Conservation (phyloP, 177 flowering plant genomes). For the Telopea speciosissima region DNA sequence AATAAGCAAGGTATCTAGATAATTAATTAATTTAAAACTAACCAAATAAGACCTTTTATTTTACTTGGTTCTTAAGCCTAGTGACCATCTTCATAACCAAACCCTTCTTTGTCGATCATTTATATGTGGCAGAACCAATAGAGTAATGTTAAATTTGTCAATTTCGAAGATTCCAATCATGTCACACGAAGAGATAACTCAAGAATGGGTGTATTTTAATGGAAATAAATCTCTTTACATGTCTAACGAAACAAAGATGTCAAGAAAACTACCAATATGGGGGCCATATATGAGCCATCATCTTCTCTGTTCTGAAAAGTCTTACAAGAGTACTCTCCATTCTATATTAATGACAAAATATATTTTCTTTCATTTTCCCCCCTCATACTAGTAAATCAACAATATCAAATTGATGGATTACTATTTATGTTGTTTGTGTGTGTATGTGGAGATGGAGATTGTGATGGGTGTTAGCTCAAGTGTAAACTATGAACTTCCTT, state of each 20-base stretch:
- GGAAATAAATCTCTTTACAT: no score
- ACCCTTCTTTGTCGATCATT: not conserved
- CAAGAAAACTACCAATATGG: no score
- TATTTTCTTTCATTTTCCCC: not conserved
- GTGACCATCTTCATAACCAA: no score
- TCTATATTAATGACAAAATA: not conserved
- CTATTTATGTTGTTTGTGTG: not conserved
- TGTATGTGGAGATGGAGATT: no score
- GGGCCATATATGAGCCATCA: not conserved
- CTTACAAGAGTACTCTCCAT: no score
- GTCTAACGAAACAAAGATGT: no score
- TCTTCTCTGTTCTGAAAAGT: not conserved
- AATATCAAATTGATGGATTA: no score
- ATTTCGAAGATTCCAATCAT: slow-evolving; percentile 33
- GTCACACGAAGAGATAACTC: slow-evolving; percentile 14
- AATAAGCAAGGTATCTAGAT: not conserved
- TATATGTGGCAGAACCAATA: slow-evolving; percentile 9
- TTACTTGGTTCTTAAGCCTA: slow-evolving; percentile 24
- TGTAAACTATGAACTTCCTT: not conserved
- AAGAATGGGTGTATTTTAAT: slow-evolving; percentile 2
- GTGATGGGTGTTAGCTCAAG: no score
- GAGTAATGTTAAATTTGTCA: slow-evolving; percentile 12
- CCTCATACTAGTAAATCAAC: not conserved
- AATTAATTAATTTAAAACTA: no score
- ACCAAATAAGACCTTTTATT: no score